Conservation (phyloP, 257 asterid genomes). For the Handroanthus guayacan region DNA sequence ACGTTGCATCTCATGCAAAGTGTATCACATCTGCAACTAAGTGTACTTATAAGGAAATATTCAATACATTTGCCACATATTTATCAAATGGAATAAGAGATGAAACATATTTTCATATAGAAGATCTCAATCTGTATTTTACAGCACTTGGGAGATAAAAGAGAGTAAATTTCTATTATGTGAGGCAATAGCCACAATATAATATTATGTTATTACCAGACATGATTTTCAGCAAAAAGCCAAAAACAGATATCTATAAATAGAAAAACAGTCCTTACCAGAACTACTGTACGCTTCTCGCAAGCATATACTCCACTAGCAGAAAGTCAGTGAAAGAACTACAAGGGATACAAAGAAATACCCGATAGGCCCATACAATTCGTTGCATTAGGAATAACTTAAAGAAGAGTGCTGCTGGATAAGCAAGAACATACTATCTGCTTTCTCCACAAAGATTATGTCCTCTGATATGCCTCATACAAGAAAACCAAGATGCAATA, state of each 20-base stretch:
- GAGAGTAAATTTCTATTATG: neutral
- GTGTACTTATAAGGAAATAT: too few relatives aligned
- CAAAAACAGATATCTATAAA: neutral
- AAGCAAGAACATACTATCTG: slow-evolving; percentile 12
- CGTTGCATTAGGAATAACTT: slow-evolving; percentile 18
- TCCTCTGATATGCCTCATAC: neutral
- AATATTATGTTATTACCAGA: neutral
- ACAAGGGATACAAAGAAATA: neutral
- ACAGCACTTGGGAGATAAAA: neutral
- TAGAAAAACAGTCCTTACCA: slow-evolving; percentile 11
- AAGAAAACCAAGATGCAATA: slow-evolving; percentile 19
- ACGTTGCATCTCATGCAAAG: too few relatives aligned
- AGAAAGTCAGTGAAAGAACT: slow-evolving; percentile 10
- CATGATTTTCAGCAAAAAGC: neutral
- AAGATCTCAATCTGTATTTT: neutral
- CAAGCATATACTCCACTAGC: neutral
- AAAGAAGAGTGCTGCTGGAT: neutral
- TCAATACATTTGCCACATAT: too few relatives aligned
- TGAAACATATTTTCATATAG: too few relatives aligned
- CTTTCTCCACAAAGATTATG: slow-evolving; percentile 5
- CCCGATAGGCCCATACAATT: neutral
- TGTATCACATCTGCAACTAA: too few relatives aligned
- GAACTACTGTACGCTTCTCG: slow-evolving; percentile 15
- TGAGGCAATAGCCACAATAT: neutral
- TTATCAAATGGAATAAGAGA: too few relatives aligned